Evolutionary conservation across 2,329 filamentous ascomycete genomes (phyloP).

Genomic region (Orbilia javanica): DNA sequence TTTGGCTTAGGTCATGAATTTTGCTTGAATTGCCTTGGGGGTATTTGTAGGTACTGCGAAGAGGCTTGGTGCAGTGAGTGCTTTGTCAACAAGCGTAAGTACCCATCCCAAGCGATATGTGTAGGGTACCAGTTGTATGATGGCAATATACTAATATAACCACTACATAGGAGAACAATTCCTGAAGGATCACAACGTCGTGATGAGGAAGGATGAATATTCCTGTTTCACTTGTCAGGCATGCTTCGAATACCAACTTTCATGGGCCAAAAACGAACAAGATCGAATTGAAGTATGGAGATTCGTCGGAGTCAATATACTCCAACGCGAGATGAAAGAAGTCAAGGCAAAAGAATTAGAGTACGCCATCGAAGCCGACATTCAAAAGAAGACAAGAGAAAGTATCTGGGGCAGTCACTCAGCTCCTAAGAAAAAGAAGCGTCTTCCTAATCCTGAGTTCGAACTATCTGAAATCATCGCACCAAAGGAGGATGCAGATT

Average conservation of each 20-base stretch:
- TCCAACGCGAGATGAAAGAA: conserved; percentile 1
- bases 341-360: conserved; percentile 12
- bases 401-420: neutral
- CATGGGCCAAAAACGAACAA: conserved; percentile 35
- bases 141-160: neutral
- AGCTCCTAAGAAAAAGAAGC: neutral
- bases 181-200: conserved; percentile 10
- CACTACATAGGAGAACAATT: conserved; percentile 12
- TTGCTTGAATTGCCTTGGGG: conserved; percentile 28
- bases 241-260: conserved; percentile 50
- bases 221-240: conserved; percentile 28
- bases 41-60: conserved; percentile 34
- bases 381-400: neutral
- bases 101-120: neutral
- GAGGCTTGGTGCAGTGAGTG: conserved; percentile 27
- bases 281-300: conserved; percentile 33
- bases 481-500: neutral
- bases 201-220: conserved; percentile 21
- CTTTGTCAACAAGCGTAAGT: conserved; percentile 27
- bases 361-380: neutral
- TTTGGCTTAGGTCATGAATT: conserved; percentile 7
- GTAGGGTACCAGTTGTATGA: neutral
- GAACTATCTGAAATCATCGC: neutral
- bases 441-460: neutral
- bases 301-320: conserved; percentile 39